Percentiles rank a stretch among this genome's conserved stretches.
Conservation (phyloP, 2,329 filamentous ascomycete species). For the Polytolypa hystricis region DNA sequence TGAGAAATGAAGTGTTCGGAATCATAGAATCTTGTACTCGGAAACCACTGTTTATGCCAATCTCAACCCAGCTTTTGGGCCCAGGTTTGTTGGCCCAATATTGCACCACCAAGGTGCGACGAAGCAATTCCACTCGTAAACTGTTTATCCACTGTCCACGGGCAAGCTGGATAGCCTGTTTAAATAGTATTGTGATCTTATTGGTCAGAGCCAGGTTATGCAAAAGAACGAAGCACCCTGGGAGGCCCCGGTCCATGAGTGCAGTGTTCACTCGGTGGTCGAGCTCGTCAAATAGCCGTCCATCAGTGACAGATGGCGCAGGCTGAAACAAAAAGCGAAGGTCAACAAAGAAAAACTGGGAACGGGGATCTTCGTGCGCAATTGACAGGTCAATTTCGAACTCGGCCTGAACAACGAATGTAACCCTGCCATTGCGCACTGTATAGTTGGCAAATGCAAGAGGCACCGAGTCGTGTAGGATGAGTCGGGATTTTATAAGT, state of each 20-base stretch:
- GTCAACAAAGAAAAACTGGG: conserved; percentile 91
- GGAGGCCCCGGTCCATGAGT: conserved; percentile 58
- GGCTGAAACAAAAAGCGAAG: conserved; percentile 75
- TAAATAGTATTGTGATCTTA: conserved; percentile 72
- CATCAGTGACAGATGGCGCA: conserved; percentile 50
- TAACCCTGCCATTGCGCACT: conserved; percentile 77
- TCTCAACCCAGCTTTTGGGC: conserved; percentile 79
- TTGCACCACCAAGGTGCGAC: conserved; percentile 73
- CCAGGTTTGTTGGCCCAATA: conserved; percentile 70
- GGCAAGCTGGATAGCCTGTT: conserved; percentile 62
- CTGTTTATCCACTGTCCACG: conserved; percentile 66
- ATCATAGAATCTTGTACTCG: conserved; percentile 6
- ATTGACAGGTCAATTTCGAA: conserved; percentile 92
- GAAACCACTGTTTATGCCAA: conserved; percentile 50
- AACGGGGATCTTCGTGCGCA: conserved; percentile 68
- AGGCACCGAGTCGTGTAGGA: conserved; percentile 73
- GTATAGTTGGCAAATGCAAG: conserved; percentile 64
- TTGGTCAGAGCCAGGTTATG: conserved; percentile 83
- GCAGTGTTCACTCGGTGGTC: conserved; percentile 62
- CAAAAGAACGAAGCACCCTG: conserved; percentile 72
- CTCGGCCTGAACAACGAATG: conserved; percentile 70
- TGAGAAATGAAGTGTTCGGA: conserved; percentile 23
- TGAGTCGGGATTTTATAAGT: conserved; percentile 69
- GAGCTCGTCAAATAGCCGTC: conserved; percentile 53
- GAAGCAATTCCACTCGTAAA: conserved; percentile 65